Evolutionary conservation across 768 basidiomycete species (phyloP), one percentile per base, ranked within the genome.

Genomic region (Calocybe indica): DNA sequence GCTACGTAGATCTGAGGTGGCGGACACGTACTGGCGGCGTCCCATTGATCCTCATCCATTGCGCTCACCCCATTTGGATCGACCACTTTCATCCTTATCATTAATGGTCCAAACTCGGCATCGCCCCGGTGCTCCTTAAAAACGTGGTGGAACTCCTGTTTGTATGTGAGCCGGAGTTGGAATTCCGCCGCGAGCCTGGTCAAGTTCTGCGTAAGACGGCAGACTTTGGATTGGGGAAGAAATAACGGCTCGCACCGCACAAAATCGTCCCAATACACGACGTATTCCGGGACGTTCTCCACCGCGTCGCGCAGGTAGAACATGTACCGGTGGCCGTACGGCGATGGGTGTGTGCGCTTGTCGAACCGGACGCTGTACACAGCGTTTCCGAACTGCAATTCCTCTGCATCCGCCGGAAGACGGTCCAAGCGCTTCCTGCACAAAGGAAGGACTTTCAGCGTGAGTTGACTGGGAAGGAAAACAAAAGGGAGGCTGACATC

Each of bases 11-110:
- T 45, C 22, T 31, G 12, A 32, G 9, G 45, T 30, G 15, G 22
- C 43, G 42, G 45, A 9, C 8, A 80, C 92, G 67, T 66, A 97
- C 95, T 97, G 11, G 92, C 93, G 52, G 95, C 95, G 59, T 97
- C 93, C 91, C 94, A 96, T 66, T 98, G 94, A 56, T 89, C 86
- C 54, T 88, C 86, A 54, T 93, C 82, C 90, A 98, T 96, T 46
- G 88, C 70, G 58, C 90, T 93, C 67, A 87, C 86, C 2, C 92
- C 92, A 38, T 85, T 76, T n/a, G 72, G 67, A 58, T 96, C 86
- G 38, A 96, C 80, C 29, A 99, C 96, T 52, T 83, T 88, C 96
- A 99, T 99, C 55, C 80, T 77, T 50, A 85, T 71, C 67, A 98
- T 73, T 12, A 98, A 72, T 12, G 81, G 77, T 13, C 80, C 80